Evolutionary conservation across 371 early-diverging fungal genomes (phyloP), one percentile per base, ranked within the genome.

Genomic region (Haplosporangium sp.): DNA sequence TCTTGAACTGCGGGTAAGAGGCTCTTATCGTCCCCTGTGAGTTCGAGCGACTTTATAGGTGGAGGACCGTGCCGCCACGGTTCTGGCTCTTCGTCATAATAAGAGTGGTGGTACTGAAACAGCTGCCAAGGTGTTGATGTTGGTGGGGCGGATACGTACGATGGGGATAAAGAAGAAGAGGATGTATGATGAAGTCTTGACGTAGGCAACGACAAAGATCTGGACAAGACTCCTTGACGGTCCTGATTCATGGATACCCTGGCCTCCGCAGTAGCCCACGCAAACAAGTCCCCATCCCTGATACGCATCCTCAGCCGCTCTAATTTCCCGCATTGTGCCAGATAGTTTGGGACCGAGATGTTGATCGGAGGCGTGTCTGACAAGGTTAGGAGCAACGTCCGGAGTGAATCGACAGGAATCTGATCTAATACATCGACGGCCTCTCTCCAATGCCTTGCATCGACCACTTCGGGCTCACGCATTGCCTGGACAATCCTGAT

Each of bases 391-490:
- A 68, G 57, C 23, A 79, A 38, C 8, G 73, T 59, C 53, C 59
- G 54, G 16, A 79, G 54, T n/a, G 58, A 73, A n/a, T 79, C 73
- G 16, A 46, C 53, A 18, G 80, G 80, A 1, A 79, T 73, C 36
- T 62, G 54, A 20, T 73, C 56, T 18, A 79, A 18, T 38, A 79
- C 69, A 50, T 50, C 36, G 9, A 68, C 64, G 1, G 73, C 80
- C 42, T 79, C 80, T 45, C 55, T 60, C 80, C 80, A 79, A 40
- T 73, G 66, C 43, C 73, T 73, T 52, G 73, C 80, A 62, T 79
- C 80, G 12, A 79, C 73, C 16, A 73, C 80, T 12, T 72, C 51
- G 7, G 80, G 69, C 38, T 53, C 64, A 21, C 56, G 68, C 80
- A 79, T 79, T 48, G 65, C 73, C 21, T 72, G 73, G 12, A 79